Evolutionary conservation across 306 rosid species (phyloP), one percentile per base, ranked within the genome.

Genomic region (Bauhinia variegata): DNA sequence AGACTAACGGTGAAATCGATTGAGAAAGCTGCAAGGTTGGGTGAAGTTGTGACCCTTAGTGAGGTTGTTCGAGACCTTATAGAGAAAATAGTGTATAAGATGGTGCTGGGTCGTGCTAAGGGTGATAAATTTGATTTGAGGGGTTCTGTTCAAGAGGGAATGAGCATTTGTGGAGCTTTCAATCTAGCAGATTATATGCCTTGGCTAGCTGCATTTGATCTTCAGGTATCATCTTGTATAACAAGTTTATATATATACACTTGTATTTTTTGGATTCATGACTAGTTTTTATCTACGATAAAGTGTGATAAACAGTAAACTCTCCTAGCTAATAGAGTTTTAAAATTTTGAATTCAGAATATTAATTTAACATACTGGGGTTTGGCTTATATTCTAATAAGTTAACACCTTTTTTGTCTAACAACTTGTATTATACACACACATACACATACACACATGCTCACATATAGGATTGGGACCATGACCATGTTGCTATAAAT

Each of bases 141-240:
- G 44, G 65, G 65, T 0, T 43, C 59, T 8, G 1, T 52, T 43
- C 23, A 14, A 0, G 77, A 77, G 32, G 10, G 2, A 0, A 0
- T 52, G 2, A 0, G 1, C 0, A 19, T 65, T 19, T 0, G 0
- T 2, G 65, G 61, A 37, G 34, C 23, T 14, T 68, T 75, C 33
- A 75, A 75, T 18, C 0, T 71, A 0, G 73, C 64, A n/a, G 77
- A 77, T 71, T 59, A 30, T 11, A 14, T 77, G 19, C 82, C 82
- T 43, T 51, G 38, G 43, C 33, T 44, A 0, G 23, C 15, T 0
- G 1, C 8, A 6, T 37, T 71, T 18, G 77, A 77, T 58, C 33
- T 71, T 36, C 81, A 77, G 73, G 81, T 77, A 52, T 32, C 43
- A 4, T 14, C 8, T n/a, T 4, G 2, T 23, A 23, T n/a, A n/a